phyloP scores from a whole-genome alignment of 768 basidiomycete species.

The Ramaria rubella region DNA sequence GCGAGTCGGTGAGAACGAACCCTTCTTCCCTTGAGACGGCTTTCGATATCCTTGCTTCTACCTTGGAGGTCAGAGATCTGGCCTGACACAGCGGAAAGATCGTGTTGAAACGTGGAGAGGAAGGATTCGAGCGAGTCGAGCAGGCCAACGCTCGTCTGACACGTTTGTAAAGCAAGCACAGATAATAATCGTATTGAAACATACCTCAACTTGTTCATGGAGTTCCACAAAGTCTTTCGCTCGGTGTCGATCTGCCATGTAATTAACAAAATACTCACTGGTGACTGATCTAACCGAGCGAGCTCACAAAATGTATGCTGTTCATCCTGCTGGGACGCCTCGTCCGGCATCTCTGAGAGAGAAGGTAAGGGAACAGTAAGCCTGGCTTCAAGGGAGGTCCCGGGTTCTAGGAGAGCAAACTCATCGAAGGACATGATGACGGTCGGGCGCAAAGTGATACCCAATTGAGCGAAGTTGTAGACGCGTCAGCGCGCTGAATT shows the following conservation, averaged over 20 bases:
- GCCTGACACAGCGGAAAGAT: constrained; percentile 89
- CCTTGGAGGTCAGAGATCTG: constrained; percentile 93
- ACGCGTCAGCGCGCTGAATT: constrained; percentile 36
- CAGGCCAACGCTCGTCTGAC: constrained; percentile 77
- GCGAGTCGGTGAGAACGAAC: constrained; percentile 47
- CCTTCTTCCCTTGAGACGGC: constrained; percentile 73
- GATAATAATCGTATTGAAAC: not conserved
- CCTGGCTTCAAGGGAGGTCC: not conserved
- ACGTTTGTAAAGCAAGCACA: constrained; percentile 7
- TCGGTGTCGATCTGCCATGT: constrained; percentile 29
- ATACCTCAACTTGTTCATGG: constrained; percentile 86
- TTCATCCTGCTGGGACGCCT: constrained; percentile 3
- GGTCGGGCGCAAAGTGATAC: not conserved
- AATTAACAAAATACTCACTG: constrained; percentile 5
- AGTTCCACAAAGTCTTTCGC: constrained; percentile 74
- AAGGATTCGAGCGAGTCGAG: constrained; percentile 87
- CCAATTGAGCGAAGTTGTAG: constrained; percentile 12
- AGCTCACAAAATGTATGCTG: not conserved
- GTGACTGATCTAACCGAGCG: not conserved
- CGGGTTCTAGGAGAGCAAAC: not conserved
- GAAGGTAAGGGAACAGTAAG: not conserved
- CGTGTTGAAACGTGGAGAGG: constrained; percentile 91
- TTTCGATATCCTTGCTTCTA: constrained; percentile 86
- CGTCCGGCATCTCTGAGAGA: not conserved
- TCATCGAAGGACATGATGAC: not conserved